Evolutionary conservation across 1,284 basidiomycete genomes (phyloP).

Genomic region (Vanrija sp.): DNA sequence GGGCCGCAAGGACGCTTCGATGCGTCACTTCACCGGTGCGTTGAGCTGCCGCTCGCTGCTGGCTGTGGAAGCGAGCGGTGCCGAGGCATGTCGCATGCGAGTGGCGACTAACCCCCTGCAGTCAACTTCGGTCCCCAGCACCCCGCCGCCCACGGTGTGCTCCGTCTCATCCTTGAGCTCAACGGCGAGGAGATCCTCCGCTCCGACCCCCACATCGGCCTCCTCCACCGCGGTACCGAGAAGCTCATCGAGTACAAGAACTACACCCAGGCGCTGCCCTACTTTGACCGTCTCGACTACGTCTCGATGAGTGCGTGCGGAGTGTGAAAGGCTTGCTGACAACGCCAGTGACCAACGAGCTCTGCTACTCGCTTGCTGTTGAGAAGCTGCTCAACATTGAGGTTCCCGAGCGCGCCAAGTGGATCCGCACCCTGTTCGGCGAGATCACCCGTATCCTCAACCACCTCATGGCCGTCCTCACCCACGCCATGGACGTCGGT

Average conservation of each 20-base stretch:
- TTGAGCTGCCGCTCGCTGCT: slow-evolving; percentile 1
- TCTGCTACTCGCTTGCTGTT: slow-evolving; percentile 94
- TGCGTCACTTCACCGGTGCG: slow-evolving; percentile 87
- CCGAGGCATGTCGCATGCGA: background rate
- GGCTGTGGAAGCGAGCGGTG: background rate
- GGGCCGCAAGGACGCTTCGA: slow-evolving; percentile 62
- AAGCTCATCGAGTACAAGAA: slow-evolving; percentile 99
- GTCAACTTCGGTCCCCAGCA: slow-evolving; percentile 97
- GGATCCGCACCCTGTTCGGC: slow-evolving; percentile 96
- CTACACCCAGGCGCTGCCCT: slow-evolving; percentile 96
- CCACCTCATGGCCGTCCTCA: slow-evolving; percentile 96
- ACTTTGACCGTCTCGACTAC: slow-evolving; percentile 98
- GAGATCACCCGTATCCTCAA: slow-evolving; percentile 96
- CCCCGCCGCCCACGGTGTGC: slow-evolving; percentile 96
- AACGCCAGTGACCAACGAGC: slow-evolving; percentile 79
- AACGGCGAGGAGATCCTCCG: slow-evolving; percentile 95
- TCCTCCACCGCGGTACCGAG: slow-evolving; percentile 95
- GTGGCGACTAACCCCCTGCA: slow-evolving; percentile 34
- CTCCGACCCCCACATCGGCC: slow-evolving; percentile 88
- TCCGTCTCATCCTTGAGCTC: slow-evolving; percentile 94
- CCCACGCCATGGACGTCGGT: slow-evolving; percentile 71
- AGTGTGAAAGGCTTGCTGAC: background rate
- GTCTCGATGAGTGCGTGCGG: slow-evolving; percentile 86
- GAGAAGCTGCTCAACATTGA: slow-evolving; percentile 98
- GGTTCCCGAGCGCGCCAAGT: slow-evolving; percentile 97